Percentiles rank a stretch among this genome's conserved stretches.
These are phyloP conservation scores for Athelia psychrophila DNA, from an alignment of 1,284 basidiomycete genomes.

Conservation along the genomic window DNA sequence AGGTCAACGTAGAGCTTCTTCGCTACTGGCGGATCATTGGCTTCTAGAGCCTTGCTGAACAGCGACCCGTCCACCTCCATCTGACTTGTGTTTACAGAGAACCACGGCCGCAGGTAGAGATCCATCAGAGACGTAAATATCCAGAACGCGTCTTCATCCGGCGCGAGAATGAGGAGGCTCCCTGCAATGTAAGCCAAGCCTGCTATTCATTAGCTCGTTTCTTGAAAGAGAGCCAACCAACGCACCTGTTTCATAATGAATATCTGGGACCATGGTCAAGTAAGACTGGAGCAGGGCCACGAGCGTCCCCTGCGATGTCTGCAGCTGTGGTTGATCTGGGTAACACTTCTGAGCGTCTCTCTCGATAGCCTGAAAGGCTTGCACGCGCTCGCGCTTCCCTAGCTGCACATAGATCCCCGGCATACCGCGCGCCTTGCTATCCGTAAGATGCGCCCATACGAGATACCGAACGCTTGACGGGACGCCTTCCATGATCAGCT, in stretches of 20 bases:
- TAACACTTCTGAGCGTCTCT: constrained; percentile 55
- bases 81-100: constrained; percentile 64
- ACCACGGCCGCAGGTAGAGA: constrained; percentile 77
- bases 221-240: constrained; percentile 7
- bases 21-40: constrained; percentile 60
- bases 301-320: constrained; percentile 50
- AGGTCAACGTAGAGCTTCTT: constrained; percentile 69
- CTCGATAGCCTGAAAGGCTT: constrained; percentile 56
- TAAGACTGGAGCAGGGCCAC: constrained; percentile 68
- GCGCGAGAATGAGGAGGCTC: constrained; percentile 77
- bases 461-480: constrained; percentile 83
- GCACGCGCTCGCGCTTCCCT: constrained; percentile 52
- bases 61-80: constrained; percentile 80
- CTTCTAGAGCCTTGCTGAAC: constrained; percentile 74
- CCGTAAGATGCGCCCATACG: constrained; percentile 82
- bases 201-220: constrained; percentile 20
- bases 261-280: constrained; percentile 77
- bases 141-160: constrained; percentile 94
- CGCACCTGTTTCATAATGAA: constrained; percentile 56
- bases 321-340: constrained; percentile 50
- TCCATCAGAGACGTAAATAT: constrained; percentile 86
- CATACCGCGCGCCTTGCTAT: constrained; percentile 67
- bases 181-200: constrained; percentile 79
- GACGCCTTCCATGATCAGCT: constrained; percentile 78
- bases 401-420: constrained; percentile 72